These are phyloP conservation scores for Leucogyrophana mollusca DNA, from an alignment of 768 basidiomycete species.

Conservation along the genomic window DNA sequence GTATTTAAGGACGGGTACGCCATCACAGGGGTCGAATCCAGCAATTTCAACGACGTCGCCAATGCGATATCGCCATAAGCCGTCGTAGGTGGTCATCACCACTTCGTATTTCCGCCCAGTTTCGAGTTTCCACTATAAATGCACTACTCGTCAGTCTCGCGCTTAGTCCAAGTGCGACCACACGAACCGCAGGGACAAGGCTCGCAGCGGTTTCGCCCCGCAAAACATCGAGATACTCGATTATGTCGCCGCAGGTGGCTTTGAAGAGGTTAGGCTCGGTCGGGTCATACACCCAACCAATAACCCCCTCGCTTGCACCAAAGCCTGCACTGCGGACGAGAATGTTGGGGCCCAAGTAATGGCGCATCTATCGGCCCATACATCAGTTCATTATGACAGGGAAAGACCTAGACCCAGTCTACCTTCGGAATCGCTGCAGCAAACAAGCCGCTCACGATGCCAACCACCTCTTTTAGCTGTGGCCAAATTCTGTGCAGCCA, in stretches of 20 bases:
- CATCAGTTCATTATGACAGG: neutral
- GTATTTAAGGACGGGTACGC: slow-evolving; percentile 7
- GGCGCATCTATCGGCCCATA: neutral
- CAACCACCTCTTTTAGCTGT: slow-evolving; percentile 12
- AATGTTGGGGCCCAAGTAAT: slow-evolving; percentile 4
- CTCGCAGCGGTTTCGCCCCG: neutral
- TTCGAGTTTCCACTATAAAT: slow-evolving; percentile 5
- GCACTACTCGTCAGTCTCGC: neutral
- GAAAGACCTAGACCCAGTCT: no score
- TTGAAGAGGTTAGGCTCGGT: neutral
- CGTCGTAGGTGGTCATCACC: slow-evolving; percentile 6
- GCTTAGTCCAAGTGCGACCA: no score
- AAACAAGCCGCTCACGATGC: slow-evolving; percentile 17
- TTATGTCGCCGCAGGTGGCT: neutral
- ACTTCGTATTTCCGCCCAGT: slow-evolving; percentile 5
- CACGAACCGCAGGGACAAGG: neutral
- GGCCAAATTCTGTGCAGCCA: slow-evolving; percentile 17
- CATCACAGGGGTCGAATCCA: slow-evolving; percentile 9
- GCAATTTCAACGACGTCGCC: slow-evolving; percentile 6
- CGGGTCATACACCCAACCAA: neutral
- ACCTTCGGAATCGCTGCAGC: slow-evolving; percentile 13
- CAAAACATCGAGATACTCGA: neutral
- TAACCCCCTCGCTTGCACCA: neutral
- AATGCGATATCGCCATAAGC: slow-evolving; percentile 8
- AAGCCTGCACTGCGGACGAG: neutral